Base-by-base conservation (phyloP, 768 basidiomycete species). In the Chlorophyllum brunneum region DNA sequence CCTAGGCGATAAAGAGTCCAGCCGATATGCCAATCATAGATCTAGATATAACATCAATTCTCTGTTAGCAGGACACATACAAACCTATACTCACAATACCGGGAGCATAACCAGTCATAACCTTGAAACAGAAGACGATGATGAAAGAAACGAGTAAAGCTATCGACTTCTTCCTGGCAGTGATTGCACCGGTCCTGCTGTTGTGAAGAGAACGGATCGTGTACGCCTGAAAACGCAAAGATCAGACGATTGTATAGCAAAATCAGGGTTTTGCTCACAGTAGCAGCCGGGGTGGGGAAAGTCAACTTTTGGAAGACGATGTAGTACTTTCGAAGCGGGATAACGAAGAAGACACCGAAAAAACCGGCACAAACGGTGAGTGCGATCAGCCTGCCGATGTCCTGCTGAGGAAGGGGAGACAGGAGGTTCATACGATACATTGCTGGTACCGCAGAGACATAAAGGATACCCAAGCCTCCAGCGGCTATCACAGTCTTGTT, bases 271-370 rank as follows among this genome's bases (percentile, higher is more conserved):
- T 22, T 22, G 59, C 70, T 55, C 61, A 73, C 75, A 30, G 83
- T 82, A 13, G 83, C 85, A 53, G 85, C 79, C 24, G 79, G 80
- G 0, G 82, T 82, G 0, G 81, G 82, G 70, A 85, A 84, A 13
- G 78, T 78, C 13, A 83, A 65, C 62, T 82, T 82, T 62, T 82
- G 80, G 59, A 79, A 73, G 46, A 85, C 67, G 56, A 85, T 81
- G 65, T 79, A 85, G 63, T 80, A 80, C 56, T 76, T 78, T 49
- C 80, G 75, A 30, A 83, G 66, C 1, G 83, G 82, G 51, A 85
- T 79, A 49, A 80, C 81, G 70, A 86, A 86, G 65, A 84, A 82
- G 7, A 83, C 75, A 40, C 80, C 82, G 56, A 81, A 83, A 70
- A 83, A 80, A 33, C 76, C 77, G 42, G 77, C 72, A 55, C 73